phyloP scores from a whole-genome alignment of 2,329 filamentous ascomycete species.

The Colletotrichum sp. region DNA sequence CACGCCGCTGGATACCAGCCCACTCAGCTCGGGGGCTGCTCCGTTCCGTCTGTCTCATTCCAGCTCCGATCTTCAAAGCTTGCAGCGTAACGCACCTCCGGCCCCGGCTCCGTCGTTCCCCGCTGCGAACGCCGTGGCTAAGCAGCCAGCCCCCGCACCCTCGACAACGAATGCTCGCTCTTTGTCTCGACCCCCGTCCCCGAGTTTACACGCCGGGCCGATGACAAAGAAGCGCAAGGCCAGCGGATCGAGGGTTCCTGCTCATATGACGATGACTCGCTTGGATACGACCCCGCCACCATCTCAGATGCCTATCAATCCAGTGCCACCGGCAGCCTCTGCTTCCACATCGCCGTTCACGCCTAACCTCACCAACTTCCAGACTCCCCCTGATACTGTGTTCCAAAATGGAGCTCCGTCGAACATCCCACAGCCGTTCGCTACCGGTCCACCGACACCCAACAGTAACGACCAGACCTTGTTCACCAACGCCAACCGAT shows the following conservation, averaged over 20 bases:
- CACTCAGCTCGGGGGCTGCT: conserved; percentile 38
- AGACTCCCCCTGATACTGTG: conserved; percentile 39
- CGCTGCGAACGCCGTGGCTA: conserved; percentile 33
- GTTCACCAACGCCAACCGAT: conserved; percentile 62
- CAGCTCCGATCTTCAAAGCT: conserved; percentile 65
- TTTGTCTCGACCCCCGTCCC: conserved; percentile 77
- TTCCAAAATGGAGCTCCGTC: conserved; percentile 27
- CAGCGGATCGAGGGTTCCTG: conserved; percentile 74
- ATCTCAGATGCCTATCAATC: conserved; percentile 39
- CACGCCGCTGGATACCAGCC: conserved; percentile 30
- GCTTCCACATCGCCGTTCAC: conserved; percentile 60
- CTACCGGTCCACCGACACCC: conserved; percentile 69
- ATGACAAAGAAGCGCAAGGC: conserved; percentile 83
- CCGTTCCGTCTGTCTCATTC: conserved; percentile 65
- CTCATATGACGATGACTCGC: conserved; percentile 80
- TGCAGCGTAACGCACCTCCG: conserved; percentile 55
- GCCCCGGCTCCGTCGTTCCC: conserved; percentile 27
- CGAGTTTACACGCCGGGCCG: conserved; percentile 67
- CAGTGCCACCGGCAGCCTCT: conserved; percentile 45
- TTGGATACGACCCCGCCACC: conserved; percentile 64
- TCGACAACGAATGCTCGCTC: conserved; percentile 3
- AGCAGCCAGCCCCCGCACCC: conserved; percentile 8
- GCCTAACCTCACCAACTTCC: conserved; percentile 49
- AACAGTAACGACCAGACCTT: conserved; percentile 66
- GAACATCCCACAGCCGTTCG: conserved; percentile 36